Evolutionary conservation across 2,329 filamentous ascomycete species (phyloP).

Genomic region (Fusarium sp.): DNA sequence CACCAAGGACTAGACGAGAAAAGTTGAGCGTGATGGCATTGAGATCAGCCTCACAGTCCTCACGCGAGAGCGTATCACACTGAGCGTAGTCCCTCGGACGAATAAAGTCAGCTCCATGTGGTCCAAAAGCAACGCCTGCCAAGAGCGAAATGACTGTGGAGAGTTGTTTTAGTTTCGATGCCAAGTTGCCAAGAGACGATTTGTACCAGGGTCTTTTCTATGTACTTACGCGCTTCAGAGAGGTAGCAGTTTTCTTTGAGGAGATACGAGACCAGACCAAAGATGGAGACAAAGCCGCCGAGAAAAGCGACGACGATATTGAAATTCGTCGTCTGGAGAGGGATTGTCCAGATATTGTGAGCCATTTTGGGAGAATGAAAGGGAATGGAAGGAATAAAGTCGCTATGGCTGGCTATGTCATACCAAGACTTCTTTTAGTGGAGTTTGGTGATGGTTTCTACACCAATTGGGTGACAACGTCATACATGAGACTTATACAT

Average conservation of each 20-base stretch:
- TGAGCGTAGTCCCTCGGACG: constrained; percentile 80
- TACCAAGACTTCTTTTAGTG: background rate
- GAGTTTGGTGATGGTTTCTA: background rate
- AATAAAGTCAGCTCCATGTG: constrained; percentile 80
- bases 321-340: constrained; percentile 77
- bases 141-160: constrained; percentile 82
- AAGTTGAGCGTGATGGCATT: constrained; percentile 85
- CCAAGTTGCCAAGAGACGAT: constrained; percentile 24
- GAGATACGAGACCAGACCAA: constrained; percentile 89
- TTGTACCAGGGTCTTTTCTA: background rate
- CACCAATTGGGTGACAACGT: background rate
- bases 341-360: constrained; percentile 50
- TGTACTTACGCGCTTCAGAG: constrained; percentile 82
- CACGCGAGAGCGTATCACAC: constrained; percentile 33
- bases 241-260: constrained; percentile 92
- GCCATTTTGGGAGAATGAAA: constrained; percentile 9
- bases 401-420: background rate
- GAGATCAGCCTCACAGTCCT: constrained; percentile 64
- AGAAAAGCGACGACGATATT: constrained; percentile 85
- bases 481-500: background rate
- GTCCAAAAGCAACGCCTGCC: constrained; percentile 82
- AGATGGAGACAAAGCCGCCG: constrained; percentile 90
- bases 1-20: constrained; percentile 85
- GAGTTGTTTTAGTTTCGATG: background rate
- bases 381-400: background rate